These are phyloP conservation scores for Apiotrichum siamense DNA, from an alignment of 1,284 basidiomycete species.

Conservation along the genomic window DNA sequence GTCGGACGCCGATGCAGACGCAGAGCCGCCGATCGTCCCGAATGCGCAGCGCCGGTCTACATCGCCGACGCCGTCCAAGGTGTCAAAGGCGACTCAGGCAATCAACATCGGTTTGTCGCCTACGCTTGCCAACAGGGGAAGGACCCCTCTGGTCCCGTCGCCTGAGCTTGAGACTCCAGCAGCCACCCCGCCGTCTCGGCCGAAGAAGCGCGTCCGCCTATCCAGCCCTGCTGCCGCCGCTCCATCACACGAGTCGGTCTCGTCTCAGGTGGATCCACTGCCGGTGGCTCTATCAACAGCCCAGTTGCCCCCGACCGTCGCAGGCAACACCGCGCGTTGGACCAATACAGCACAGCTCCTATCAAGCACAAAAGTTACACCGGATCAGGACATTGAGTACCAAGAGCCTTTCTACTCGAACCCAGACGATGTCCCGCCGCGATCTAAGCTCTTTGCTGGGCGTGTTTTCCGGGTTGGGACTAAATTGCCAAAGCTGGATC, in stretches of 20 bases:
- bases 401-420: conserved; percentile 72
- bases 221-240: conserved; percentile 1
- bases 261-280: too few species aligned
- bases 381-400: too few species aligned
- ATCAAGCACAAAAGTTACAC: too few species aligned
- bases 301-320: too few species aligned
- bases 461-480: conserved; percentile 63
- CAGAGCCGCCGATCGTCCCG: background rate
- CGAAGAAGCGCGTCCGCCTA: conserved; percentile 14
- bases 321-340: too few species aligned
- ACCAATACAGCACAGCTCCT: conserved; percentile 52
- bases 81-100: background rate
- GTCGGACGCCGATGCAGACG: too few species aligned
- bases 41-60: conserved; percentile 7
- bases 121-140: background rate
- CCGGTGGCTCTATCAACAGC: too few species aligned
- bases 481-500: too few species aligned
- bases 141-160: background rate
- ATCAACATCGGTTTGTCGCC: background rate
- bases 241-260: background rate
- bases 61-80: background rate
- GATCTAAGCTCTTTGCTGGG: conserved; percentile 72
- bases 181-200: background rate
- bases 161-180: background rate
- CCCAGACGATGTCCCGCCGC: conserved; percentile 62